Conservation (phyloP, 2,329 filamentous ascomycete species). For the Pseudocercospora fijiensis region DNA sequence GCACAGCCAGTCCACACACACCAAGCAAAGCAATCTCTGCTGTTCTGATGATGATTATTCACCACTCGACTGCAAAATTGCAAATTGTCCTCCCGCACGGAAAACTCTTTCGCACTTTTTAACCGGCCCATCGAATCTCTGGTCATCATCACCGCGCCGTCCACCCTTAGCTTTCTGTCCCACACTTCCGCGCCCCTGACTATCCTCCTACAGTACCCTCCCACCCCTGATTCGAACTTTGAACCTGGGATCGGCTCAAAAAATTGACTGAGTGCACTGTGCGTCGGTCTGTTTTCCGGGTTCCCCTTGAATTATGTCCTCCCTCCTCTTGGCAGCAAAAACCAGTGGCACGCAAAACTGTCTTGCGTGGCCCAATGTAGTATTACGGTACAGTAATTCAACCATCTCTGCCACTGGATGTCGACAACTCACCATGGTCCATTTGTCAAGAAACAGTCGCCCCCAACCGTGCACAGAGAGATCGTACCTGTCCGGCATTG, state of each 20-base stretch:
- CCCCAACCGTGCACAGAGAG: background rate
- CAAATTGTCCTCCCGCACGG: background rate
- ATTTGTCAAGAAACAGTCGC: background rate
- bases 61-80: background rate
- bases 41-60: too few relatives aligned
- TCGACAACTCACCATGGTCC: background rate
- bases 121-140: background rate
- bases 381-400: too few relatives aligned
- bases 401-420: background rate
- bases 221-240: background rate
- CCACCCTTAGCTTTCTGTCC: conserved; percentile 1
- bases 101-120: background rate
- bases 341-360: conserved; percentile 3
- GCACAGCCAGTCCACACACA: background rate
- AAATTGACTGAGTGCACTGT: background rate
- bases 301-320: conserved; percentile 7
- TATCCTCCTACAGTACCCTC: background rate
- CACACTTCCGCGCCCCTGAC: background rate
- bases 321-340: background rate
- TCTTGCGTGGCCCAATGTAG: conserved; percentile 9
- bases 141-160: background rate
- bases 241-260: background rate
- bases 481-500: background rate
- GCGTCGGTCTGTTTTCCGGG: too few relatives aligned
- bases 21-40: background rate